These are phyloP conservation scores for Apiospora pterosperma DNA, from an alignment of 2,329 filamentous ascomycete genomes.

Conservation along the genomic window DNA sequence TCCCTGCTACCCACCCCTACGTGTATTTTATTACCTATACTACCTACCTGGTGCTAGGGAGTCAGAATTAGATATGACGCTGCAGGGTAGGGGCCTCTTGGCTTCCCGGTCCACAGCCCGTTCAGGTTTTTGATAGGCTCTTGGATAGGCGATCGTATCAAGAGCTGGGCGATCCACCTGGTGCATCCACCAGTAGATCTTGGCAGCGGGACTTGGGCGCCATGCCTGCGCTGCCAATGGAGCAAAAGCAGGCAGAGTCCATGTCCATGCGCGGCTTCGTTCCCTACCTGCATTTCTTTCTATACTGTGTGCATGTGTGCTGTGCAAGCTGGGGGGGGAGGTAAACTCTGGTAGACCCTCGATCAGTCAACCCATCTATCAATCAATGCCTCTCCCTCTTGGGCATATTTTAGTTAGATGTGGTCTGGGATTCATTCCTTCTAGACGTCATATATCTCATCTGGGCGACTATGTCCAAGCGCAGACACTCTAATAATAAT, in stretches of 20 bases:
- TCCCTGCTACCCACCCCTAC: background rate
- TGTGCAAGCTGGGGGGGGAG: no score
- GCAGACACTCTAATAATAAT: background rate
- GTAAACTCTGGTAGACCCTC: no score
- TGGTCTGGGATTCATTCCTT: background rate
- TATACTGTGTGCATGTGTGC: background rate
- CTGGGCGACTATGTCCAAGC: background rate
- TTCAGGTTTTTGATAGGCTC: constrained; percentile 10
- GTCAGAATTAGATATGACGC: constrained; percentile 1
- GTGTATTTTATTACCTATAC: background rate
- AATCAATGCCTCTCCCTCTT: background rate
- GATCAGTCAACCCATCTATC: background rate
- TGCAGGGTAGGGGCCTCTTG: background rate
- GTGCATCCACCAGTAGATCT: background rate
- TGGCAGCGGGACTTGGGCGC: background rate
- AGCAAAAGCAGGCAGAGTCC: background rate
- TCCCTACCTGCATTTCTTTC: background rate
- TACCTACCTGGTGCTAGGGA: background rate
- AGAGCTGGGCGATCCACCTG: background rate
- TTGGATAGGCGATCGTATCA: background rate
- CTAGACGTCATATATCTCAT: background rate
- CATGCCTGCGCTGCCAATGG: background rate
- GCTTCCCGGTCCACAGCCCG: constrained; percentile 4
- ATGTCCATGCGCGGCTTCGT: no score
- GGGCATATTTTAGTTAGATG: background rate